Evolutionary conservation across 1,284 basidiomycete genomes (phyloP), one percentile per base, ranked within the genome.

Genomic region (Puccinia triticina): DNA sequence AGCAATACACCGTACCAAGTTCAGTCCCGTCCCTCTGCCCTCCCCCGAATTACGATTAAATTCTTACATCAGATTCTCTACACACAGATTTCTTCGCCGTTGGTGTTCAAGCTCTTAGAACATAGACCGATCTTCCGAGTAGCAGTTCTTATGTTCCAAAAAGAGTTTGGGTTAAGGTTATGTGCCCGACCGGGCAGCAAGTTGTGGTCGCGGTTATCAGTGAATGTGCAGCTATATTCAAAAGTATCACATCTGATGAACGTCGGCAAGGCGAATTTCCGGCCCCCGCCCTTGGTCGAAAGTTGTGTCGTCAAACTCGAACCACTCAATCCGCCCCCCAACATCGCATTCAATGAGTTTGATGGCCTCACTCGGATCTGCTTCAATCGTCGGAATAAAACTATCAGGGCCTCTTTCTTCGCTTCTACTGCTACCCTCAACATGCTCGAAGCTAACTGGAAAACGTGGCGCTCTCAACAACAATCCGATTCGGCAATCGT

Each of bases 141-240:
- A 84, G 94, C 95, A 40, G 95, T 99, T 84, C 93, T 99, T 89
- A 99, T 99, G 96, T 99, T 99, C 89, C 96, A 99, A 88, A 93
- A 95, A 82, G 96, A 99, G 87, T 99, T 99, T 86, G 96, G 97
- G 0, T 90, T 96, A 83, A 93, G 97, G 1, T 91, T 99, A 18
- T 92, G 95, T 61, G 97, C 96, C 2, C 90, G 91, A 40, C 95
- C 97, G 0, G 92, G 92, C 1, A 92, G 93, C 12, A 89, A 92
- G 37, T 89, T 98, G 10, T 99, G 97, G 97, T 98, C 95, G 79
- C 84, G 96, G 66, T 89, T 99, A 37, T 94, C 93, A 8, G 96
- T 95, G 48, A 99, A 99, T 87, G 97, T 98, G 8, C 97, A 99
- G 87, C 92, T 98, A 29, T 96, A 94, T 87, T 91, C 94, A 8